phyloP scores from a whole-genome alignment of 2,329 filamentous ascomycete species.

The Drechslerella stenobrocha region DNA sequence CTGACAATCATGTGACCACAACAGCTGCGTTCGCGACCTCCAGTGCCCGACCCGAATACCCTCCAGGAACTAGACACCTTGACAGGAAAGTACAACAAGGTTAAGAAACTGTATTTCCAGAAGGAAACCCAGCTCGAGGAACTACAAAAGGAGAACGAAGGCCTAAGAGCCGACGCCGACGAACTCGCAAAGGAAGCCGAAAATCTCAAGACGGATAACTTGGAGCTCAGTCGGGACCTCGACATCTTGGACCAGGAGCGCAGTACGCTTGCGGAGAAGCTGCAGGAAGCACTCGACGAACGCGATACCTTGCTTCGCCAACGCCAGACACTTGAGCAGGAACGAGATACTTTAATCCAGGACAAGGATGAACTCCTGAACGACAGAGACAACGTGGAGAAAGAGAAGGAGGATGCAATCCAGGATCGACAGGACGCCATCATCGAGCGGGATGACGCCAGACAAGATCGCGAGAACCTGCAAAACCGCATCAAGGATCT shows the following conservation, averaged over 20 bases:
- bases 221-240: slow-evolving; percentile 37
- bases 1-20: background rate
- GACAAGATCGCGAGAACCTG: slow-evolving; percentile 31
- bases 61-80: slow-evolving; percentile 38
- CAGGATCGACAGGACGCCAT: slow-evolving; percentile 23
- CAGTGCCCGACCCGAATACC: slow-evolving; percentile 27
- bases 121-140: slow-evolving; percentile 41
- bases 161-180: slow-evolving; percentile 23
- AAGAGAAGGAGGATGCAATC: slow-evolving; percentile 13
- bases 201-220: slow-evolving; percentile 17
- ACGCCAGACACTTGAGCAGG: slow-evolving; percentile 20
- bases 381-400: slow-evolving; percentile 4
- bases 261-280: slow-evolving; percentile 15
- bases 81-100: slow-evolving; percentile 46
- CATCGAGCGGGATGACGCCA: slow-evolving; percentile 36
- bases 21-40: slow-evolving; percentile 32
- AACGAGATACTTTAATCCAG: slow-evolving; percentile 20
- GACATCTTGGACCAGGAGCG: slow-evolving; percentile 44
- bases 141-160: slow-evolving; percentile 37
- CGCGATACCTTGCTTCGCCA: slow-evolving; percentile 25
- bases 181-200: slow-evolving; percentile 24
- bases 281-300: slow-evolving; percentile 15
- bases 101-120: slow-evolving; percentile 48
- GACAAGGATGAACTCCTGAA: background rate
- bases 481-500: slow-evolving; percentile 43